Conservation (phyloP, 495 filamentous ascomycete genomes). For the Aeminium ludgeri region DNA sequence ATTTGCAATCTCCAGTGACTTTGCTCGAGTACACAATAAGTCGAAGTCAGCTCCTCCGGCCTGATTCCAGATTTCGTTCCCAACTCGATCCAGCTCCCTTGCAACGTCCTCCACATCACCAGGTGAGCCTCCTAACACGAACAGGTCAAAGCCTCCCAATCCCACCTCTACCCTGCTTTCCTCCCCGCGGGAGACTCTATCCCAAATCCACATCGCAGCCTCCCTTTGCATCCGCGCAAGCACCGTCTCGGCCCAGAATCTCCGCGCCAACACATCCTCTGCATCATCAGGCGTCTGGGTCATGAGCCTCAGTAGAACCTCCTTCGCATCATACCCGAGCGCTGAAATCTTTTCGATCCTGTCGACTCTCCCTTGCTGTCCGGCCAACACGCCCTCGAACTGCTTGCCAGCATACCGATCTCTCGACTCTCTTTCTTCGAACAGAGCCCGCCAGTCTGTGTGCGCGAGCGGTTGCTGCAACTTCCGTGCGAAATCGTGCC, state of each 20-base stretch:
- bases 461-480: constrained; percentile 32
- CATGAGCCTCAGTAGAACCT: constrained; percentile 43
- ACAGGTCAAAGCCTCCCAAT: constrained; percentile 72
- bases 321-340: constrained; percentile 76
- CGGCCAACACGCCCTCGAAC: constrained; percentile 53
- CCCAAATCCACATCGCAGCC: constrained; percentile 62
- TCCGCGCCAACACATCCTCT: constrained; percentile 66
- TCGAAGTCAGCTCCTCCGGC: constrained; percentile 33
- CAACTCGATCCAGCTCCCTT: constrained; percentile 44
- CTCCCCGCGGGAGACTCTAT: constrained; percentile 33
- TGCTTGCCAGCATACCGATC: constrained; percentile 38
- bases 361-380: constrained; percentile 48
- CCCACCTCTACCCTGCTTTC: constrained; percentile 52
- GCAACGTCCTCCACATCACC: constrained; percentile 61
- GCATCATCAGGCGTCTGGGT: constrained; percentile 41
- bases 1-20: constrained; percentile 45
- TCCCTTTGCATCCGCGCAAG: constrained; percentile 67
- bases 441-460: constrained; percentile 64
- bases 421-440: constrained; percentile 36
- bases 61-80: constrained; percentile 29
- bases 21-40: constrained; percentile 39
- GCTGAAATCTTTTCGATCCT: constrained; percentile 51
- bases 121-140: constrained; percentile 51
- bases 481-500: constrained; percentile 46
- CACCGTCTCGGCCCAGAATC: constrained; percentile 60